These are phyloP conservation scores for Daedaleopsis sinensis DNA, from an alignment of 768 basidiomycete species.

Conservation along the genomic window DNA sequence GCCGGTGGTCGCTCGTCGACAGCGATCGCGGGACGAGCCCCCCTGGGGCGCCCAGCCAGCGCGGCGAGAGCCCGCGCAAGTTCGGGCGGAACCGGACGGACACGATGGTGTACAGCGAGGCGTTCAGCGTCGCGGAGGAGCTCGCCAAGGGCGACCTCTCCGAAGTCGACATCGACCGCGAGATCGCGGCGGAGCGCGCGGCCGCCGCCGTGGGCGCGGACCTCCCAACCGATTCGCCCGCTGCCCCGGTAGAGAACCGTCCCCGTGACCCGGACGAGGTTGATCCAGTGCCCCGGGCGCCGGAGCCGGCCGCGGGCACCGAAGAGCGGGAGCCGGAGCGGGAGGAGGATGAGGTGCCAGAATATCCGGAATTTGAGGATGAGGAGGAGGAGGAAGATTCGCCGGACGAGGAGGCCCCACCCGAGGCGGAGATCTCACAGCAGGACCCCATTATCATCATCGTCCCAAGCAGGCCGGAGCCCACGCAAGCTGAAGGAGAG, in stretches of 20 bases:
- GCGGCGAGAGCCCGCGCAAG: conserved; percentile 43
- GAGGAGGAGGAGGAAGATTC: not conserved
- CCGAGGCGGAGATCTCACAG: not conserved
- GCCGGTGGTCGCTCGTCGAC: not conserved
- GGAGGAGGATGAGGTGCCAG: not conserved
- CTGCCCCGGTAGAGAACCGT: not conserved
- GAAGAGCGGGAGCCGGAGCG: not conserved
- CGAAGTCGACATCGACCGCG: conserved; percentile 23
- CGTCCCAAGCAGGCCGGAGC: not conserved
- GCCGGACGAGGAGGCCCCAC: not conserved
- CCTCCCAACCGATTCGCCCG: not conserved
- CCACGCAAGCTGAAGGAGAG: not conserved
- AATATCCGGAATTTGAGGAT: no score
- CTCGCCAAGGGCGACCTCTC: conserved; percentile 30
- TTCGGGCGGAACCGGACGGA: conserved; percentile 57
- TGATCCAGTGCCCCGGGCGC: no score
- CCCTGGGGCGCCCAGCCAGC: conserved; percentile 17
- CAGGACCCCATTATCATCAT: not conserved
- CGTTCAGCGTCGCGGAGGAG: conserved; percentile 41
- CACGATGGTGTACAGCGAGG: conserved; percentile 71
- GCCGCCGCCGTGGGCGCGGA: conserved; percentile 1
- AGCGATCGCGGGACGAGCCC: conserved; percentile 16
- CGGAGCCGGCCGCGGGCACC: not conserved
- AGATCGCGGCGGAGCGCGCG: conserved; percentile 19
- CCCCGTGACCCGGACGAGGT: not conserved